A percentile compares a stretch with the other conserved stretches of the same genome.
phyloP scores from a whole-genome alignment of 2,329 filamentous ascomycete genomes.

The Albifimbria verrucaria region DNA sequence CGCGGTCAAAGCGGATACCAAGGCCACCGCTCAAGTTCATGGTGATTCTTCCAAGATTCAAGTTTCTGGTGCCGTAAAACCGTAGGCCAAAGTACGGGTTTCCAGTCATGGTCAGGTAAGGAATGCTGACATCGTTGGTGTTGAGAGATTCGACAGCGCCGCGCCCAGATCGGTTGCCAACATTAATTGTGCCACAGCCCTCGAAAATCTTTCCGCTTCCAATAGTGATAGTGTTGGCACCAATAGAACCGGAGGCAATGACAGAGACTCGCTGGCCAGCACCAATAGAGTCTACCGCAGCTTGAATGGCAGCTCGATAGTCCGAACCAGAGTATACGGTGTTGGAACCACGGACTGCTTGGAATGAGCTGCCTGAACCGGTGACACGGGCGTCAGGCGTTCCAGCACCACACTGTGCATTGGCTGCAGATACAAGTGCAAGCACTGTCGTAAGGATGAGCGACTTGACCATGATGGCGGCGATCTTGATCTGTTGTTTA shows the following conservation, averaged over 20 bases:
- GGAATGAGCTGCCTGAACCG: conserved; percentile 2
- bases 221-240: conserved; percentile 3
- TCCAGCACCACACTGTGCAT: not conserved
- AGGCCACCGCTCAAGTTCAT: conserved; percentile 2
- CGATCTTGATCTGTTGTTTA: not conserved
- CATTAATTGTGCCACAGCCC: conserved; percentile 3
- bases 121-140: not conserved
- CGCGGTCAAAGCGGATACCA: conserved; percentile 3
- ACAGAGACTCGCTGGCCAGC: conserved; percentile 1
- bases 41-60: not conserved
- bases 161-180: not conserved
- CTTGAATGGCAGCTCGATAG: conserved; percentile 3
- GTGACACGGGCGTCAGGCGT: conserved; percentile 2
- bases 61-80: not conserved
- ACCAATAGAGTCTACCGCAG: conserved; percentile 1
- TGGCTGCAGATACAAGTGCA: not conserved
- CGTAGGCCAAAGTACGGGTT: conserved; percentile 3
- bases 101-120: conserved; percentile 3
- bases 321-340: not conserved
- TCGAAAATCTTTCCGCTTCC: conserved; percentile 2
- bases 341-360: not conserved
- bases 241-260: conserved; percentile 3
- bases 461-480: not conserved
- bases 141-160: conserved; percentile 1
- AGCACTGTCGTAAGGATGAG: not conserved